Percentiles rank a stretch among this genome's conserved stretches.
These are phyloP conservation scores for Penicillium cosmopolitanum DNA, from an alignment of 495 filamentous ascomycete species.

Conservation along the genomic window DNA sequence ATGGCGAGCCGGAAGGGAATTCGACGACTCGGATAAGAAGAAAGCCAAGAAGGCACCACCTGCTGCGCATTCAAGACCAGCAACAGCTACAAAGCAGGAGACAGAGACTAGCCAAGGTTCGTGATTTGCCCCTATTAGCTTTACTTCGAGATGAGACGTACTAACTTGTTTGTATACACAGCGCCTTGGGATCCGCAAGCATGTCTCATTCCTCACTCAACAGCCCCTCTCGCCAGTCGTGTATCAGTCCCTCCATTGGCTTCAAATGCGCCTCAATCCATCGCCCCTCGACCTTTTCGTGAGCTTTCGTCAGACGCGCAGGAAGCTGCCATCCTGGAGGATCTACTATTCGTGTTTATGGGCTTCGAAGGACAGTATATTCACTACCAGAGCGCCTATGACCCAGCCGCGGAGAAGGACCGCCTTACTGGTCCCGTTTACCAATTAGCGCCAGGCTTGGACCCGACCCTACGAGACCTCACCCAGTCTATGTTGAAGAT, in stretches of 20 bases:
- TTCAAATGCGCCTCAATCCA: conserved; percentile 66
- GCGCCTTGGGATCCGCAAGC: conserved; percentile 83
- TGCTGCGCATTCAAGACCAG: conserved; percentile 44
- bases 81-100: conserved; percentile 41
- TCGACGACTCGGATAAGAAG: conserved; percentile 49
- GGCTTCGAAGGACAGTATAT: conserved; percentile 98
- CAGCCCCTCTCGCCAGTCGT: conserved; percentile 84
- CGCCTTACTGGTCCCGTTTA: conserved; percentile 80
- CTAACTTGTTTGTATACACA: conserved; percentile 26
- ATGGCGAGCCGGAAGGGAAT: conserved; percentile 68
- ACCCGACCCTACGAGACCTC: conserved; percentile 88
- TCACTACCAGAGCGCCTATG: conserved; percentile 78
- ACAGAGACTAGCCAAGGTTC: conserved; percentile 42
- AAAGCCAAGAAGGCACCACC: conserved; percentile 41
- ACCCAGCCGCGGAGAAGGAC: conserved; percentile 82
- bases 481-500: conserved; percentile 89
- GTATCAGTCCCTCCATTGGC: conserved; percentile 83
- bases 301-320: conserved; percentile 77
- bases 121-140: conserved; percentile 16
- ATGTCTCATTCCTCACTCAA: conserved; percentile 78
- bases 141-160: conserved; percentile 24
- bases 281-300: conserved; percentile 73
- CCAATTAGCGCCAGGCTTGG: conserved; percentile 78
- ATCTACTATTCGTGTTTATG: conserved; percentile 94
- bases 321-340: conserved; percentile 84